Percentiles rank a stretch among this genome's conserved stretches.
These are phyloP conservation scores for Orbilia ellipsospora DNA, from an alignment of 2,329 filamentous ascomycete species.

Conservation along the genomic window DNA sequence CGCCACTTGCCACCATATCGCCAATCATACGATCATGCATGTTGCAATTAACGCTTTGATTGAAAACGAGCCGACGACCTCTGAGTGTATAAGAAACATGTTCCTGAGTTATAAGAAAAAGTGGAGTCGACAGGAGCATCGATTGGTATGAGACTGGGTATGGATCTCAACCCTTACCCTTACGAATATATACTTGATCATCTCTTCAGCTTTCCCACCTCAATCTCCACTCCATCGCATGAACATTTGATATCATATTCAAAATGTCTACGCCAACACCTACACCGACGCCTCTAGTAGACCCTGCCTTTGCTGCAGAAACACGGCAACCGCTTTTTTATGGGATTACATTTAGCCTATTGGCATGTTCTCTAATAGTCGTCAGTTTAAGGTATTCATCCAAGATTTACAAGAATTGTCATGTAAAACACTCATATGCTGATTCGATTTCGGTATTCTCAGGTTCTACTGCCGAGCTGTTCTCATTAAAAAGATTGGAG, in stretches of 20 bases:
- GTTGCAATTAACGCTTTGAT: constrained; percentile 4
- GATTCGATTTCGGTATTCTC: background rate
- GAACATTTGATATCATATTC: background rate
- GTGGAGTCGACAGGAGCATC: background rate
- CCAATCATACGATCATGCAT: constrained; percentile 4
- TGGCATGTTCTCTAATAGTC: constrained; percentile 19
- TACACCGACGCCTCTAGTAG: constrained; percentile 4
- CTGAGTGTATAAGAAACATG: constrained; percentile 6
- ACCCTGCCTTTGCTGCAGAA: constrained; percentile 32
- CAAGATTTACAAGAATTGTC: background rate
- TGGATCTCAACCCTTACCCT: background rate
- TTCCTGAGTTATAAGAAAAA: constrained; percentile 5
- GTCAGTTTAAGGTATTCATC: constrained; percentile 31
- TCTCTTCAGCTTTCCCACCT: background rate
- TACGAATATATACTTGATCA: background rate
- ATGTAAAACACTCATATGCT: background rate
- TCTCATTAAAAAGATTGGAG: constrained; percentile 53
- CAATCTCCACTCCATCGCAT: background rate
- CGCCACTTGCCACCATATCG: background rate
- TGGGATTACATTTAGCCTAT: constrained; percentile 29
- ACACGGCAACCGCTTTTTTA: constrained; percentile 37
- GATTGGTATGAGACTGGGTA: background rate
- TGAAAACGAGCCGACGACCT: background rate
- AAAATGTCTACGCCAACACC: constrained; percentile 20
- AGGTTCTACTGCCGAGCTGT: constrained; percentile 57